Conservation (phyloP, 768 basidiomycete species). For the Mycena metata region DNA sequence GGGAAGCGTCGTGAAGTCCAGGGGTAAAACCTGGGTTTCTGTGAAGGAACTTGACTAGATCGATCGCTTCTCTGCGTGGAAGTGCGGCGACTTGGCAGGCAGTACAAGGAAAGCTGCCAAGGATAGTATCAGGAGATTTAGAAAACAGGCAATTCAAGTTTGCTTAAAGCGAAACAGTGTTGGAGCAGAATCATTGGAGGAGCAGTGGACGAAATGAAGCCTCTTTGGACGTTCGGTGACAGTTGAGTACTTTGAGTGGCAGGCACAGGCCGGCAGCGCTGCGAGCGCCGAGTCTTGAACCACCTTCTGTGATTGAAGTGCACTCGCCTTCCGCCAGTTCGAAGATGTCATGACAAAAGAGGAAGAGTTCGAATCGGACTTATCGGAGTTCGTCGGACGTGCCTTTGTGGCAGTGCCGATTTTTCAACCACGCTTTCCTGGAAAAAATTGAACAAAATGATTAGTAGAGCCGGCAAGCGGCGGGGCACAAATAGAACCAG, state of each 20-base stretch:
- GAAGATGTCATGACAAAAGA: neutral
- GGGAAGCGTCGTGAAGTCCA: neutral
- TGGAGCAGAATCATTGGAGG: too few species aligned
- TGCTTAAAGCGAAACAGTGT: neutral
- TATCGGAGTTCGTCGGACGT: too few species aligned
- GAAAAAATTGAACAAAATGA: too few species aligned
- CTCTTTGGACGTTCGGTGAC: too few species aligned
- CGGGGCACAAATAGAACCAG: too few species aligned
- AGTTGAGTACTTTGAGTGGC: slow-evolving; percentile 5
- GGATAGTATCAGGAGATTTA: too few species aligned
- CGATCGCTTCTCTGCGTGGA: slow-evolving; percentile 2
- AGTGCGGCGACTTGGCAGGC: neutral
- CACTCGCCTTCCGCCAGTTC: slow-evolving; percentile 19
- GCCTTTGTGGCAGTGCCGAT: too few species aligned
- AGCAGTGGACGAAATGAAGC: too few species aligned
- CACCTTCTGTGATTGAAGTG: slow-evolving; percentile 24
- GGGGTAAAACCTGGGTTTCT: slow-evolving; percentile 15
- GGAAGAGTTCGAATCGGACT: too few species aligned
- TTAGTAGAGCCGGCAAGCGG: too few species aligned
- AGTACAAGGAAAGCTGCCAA: neutral
- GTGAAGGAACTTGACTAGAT: neutral
- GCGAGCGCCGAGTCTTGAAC: neutral
- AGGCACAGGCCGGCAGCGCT: neutral
- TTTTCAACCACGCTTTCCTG: too few species aligned
- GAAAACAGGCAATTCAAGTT: neutral